Conservation (phyloP, 306 rosid species). For the Quercus suber region DNA sequence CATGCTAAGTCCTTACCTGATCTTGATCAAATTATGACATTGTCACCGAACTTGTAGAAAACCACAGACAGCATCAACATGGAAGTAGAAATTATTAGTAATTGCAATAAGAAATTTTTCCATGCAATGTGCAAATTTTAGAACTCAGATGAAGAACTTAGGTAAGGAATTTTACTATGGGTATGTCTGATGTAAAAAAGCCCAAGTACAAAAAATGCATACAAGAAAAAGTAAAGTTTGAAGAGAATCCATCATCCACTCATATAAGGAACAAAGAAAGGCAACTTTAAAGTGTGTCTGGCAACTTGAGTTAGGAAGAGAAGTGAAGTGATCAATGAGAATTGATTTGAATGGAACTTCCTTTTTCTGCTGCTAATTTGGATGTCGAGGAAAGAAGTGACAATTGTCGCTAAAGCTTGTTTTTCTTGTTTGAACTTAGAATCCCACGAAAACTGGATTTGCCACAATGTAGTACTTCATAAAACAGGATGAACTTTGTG, state of each 20-base stretch:
- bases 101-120: too few species aligned
- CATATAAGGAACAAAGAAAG: not conserved
- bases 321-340: not conserved
- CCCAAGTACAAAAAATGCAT: too few species aligned
- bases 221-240: not conserved
- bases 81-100: too few species aligned
- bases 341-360: not conserved
- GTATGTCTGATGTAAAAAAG: too few species aligned
- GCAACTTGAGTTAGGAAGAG: not conserved
- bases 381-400: not conserved
- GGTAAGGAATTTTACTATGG: too few species aligned
- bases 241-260: not conserved
- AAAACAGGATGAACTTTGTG: not conserved
- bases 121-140: too few species aligned
- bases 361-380: not conserved
- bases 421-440: not conserved
- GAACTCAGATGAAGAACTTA: too few species aligned
- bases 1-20: conserved; percentile 40
- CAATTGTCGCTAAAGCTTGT: not conserved
- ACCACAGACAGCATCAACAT: too few species aligned
- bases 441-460: not conserved
- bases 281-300: not conserved
- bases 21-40: conserved; percentile 72
- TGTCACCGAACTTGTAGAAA: conserved; percentile 85
- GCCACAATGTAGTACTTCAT: not conserved